These are phyloP conservation scores for Xylogone sp. DNA, from an alignment of 2,329 filamentous ascomycete species.

Conservation along the genomic window DNA sequence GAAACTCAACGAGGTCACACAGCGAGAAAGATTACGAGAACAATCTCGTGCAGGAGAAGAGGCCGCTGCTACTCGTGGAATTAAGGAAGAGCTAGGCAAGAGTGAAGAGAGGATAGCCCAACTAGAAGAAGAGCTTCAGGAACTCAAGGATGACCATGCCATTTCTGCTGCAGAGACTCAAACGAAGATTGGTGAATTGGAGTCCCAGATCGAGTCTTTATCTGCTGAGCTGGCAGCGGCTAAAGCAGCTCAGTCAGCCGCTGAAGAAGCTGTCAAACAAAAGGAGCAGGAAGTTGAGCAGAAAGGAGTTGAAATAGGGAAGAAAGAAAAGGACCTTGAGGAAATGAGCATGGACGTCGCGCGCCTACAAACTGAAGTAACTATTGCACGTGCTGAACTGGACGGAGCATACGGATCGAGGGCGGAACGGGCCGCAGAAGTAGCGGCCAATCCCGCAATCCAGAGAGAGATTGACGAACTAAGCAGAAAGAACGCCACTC, in stretches of 20 bases:
- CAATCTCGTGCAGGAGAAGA: slow-evolving; percentile 18
- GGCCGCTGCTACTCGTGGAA: slow-evolving; percentile 14
- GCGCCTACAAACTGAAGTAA: slow-evolving; percentile 71
- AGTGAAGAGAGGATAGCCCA: slow-evolving; percentile 18
- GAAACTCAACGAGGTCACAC: slow-evolving; percentile 27
- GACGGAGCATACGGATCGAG: slow-evolving; percentile 89
- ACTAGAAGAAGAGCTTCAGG: slow-evolving; percentile 28
- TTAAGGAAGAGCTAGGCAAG: slow-evolving; percentile 9
- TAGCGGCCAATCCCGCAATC: slow-evolving; percentile 52
- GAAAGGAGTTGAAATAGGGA: too few relatives aligned
- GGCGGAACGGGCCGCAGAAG: slow-evolving; percentile 64
- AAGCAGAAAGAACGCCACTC: slow-evolving; percentile 37
- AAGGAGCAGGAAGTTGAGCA: slow-evolving; percentile 20
- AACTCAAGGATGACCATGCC: slow-evolving; percentile 22
- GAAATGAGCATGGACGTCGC: slow-evolving; percentile 61
- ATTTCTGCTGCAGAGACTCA: slow-evolving; percentile 24
- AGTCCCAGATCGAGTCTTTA: slow-evolving; percentile 21
- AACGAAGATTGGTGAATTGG: slow-evolving; percentile 20
- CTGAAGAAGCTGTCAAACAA: slow-evolving; percentile 17
- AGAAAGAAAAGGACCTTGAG: slow-evolving; percentile 45
- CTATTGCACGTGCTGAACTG: slow-evolving; percentile 86
- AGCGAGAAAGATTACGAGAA: slow-evolving; percentile 17
- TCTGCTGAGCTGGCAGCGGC: slow-evolving; percentile 20
- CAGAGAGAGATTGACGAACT: slow-evolving; percentile 57
- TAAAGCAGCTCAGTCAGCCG: slow-evolving; percentile 14